These are phyloP conservation scores for Cajanus cajan DNA, from an alignment of 306 rosid species.

Conservation along the genomic window DNA sequence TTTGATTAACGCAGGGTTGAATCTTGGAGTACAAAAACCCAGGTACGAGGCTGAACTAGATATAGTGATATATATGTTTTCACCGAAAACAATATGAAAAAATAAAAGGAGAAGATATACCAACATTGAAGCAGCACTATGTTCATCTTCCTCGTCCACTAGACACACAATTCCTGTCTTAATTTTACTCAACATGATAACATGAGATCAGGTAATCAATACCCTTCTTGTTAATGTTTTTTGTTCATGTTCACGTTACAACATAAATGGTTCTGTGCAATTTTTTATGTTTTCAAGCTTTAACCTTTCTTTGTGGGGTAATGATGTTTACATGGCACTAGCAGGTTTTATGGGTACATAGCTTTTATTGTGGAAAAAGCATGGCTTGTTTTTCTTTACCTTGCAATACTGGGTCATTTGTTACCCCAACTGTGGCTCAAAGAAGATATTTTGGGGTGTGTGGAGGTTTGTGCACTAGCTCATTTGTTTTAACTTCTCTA, in stretches of 20 bases:
- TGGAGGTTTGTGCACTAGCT: constrained; percentile 41
- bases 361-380: constrained; percentile 13
- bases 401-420: constrained; percentile 51
- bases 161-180: background rate
- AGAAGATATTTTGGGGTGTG: constrained; percentile 44
- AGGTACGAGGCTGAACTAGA: background rate
- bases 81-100: background rate
- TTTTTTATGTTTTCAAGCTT: constrained; percentile 21
- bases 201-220: constrained; percentile 36
- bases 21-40: background rate
- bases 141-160: constrained; percentile 1
- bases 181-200: background rate
- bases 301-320: constrained; percentile 14
- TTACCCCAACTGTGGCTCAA: constrained; percentile 36
- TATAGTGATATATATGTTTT: background rate
- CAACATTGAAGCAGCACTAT: background rate
- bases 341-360: constrained; percentile 26
- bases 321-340: constrained; percentile 29
- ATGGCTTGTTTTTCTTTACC: constrained; percentile 75
- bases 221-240: constrained; percentile 13
- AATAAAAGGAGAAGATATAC: background rate
- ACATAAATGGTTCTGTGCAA: background rate
- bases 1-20: background rate
- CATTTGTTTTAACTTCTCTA: constrained; percentile 39
- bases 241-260: constrained; percentile 11